Conservation (phyloP, 805 yeast species). For the Suhomyces tanzawaensis region DNA sequence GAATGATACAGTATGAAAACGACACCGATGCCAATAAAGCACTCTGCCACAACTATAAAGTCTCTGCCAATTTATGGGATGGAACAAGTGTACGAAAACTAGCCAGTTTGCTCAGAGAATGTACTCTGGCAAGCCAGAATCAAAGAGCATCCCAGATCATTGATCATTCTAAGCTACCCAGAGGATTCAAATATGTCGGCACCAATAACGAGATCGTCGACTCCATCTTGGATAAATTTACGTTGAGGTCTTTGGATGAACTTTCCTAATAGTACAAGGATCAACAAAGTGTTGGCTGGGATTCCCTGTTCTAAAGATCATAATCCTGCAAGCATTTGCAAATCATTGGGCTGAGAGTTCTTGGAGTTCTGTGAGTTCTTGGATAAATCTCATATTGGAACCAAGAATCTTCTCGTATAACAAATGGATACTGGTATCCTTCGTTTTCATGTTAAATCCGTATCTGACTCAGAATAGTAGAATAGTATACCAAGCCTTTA, state of each 20-base stretch:
- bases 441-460: constrained; percentile 31
- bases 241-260: constrained; percentile 3
- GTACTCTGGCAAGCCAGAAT: constrained; percentile 11
- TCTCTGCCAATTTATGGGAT: constrained; percentile 47
- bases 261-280: too few relatives aligned
- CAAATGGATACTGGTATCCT: too few relatives aligned
- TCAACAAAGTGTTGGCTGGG: too few relatives aligned
- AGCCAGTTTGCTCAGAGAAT: constrained; percentile 46
- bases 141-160: neutral
- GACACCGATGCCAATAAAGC: constrained; percentile 34
- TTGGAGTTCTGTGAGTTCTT: too few relatives aligned
- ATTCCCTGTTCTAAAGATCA: too few relatives aligned
- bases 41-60: constrained; percentile 38
- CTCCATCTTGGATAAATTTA: constrained; percentile 4
- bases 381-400: too few relatives aligned
- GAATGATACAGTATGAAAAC: constrained; percentile 30
- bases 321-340: too few relatives aligned
- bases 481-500: constrained; percentile 5
- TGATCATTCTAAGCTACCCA: neutral
- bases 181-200: neutral
- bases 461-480: constrained; percentile 25
- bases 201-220: neutral
- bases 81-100: constrained; percentile 40
- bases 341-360: too few relatives aligned
- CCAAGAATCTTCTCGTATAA: too few relatives aligned